Base-by-base conservation (phyloP, 192 early-diverging fungal genomes). In the Mortierella hygrophila region DNA sequence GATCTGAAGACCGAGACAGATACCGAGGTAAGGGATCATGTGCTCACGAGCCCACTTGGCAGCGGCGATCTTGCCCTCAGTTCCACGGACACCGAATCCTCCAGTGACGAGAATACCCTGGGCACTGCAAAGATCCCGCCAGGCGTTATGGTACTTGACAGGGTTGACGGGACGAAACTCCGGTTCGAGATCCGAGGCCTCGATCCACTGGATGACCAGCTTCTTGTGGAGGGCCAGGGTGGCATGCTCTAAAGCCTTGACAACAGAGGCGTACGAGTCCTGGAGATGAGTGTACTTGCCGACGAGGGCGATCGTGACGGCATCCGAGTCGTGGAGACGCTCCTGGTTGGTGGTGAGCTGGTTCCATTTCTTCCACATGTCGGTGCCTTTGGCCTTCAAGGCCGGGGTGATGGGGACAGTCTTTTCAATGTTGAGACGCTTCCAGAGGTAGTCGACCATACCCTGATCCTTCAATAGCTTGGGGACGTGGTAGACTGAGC, bases 11-110 rank as follows among this genome's bases (percentile, higher is more conserved):
- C 98, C 98, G 35, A 99, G 91, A 87, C 98, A 98, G 88, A 99
- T 97, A 71, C 98, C 98, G n/a, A 99, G 94, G 89, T 97, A 99
- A 72, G 98, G 98, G 29, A 98, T 87, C 75, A 97, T 96, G 92
- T 97, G 93, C 88, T 98, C 97, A 90, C 98, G 96, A 55, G 98
- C 98, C 94, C 96, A 98, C 79, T 97, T 97, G 82, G 95, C 94
- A 10, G 98, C 97, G 40, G 95, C 90, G 26, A 99, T 92, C 92
- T 94, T 99, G 75, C 98, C 98, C 82, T 99, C 98, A 57, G 95
- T 97, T 83, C 97, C 98, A 76, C 97, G 96, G 38, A 92, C 90
- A 78, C 98, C 98, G 86, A 99, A 99, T 20, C 98, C 98, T 81
- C 98, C 98, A 32, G 98, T 97, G 38, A 99, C 97, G 46, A 99